Evolutionary conservation across 2,329 filamentous ascomycete species (phyloP).

Genomic region (Ophiostoma piceae): DNA sequence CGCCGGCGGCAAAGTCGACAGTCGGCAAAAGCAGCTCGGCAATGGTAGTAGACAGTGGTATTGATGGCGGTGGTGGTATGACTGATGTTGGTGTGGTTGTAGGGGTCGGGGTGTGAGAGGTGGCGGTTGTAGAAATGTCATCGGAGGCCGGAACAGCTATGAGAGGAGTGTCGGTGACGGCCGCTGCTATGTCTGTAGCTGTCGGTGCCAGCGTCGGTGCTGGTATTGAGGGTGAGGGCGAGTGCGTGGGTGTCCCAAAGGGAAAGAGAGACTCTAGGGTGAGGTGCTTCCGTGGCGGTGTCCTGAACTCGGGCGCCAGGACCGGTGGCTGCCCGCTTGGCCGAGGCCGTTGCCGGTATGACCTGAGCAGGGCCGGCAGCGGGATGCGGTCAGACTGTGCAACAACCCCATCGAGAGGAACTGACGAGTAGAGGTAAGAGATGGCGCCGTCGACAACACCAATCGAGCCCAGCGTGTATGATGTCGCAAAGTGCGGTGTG

Average conservation of each 20-base stretch:
- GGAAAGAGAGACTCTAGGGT: constrained; percentile 13
- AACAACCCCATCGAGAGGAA: constrained; percentile 63
- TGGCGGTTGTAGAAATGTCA: background rate
- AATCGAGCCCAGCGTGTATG: constrained; percentile 83
- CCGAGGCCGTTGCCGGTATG: constrained; percentile 65
- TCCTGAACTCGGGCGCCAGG: constrained; percentile 22
- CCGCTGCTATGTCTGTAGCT: constrained; percentile 21
- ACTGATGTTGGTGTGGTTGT: background rate
- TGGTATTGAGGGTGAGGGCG: background rate
- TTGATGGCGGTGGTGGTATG: constrained; percentile 9
- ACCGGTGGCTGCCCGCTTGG: constrained; percentile 11
- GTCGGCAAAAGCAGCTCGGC: constrained; percentile 22
- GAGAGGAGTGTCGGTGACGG: background rate
- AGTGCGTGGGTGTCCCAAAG: background rate
- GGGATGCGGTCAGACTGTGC: constrained; percentile 69
- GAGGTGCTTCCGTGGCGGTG: constrained; percentile 25
- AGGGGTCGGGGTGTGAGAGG: constrained; percentile 12
- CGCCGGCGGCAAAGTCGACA: constrained; percentile 24
- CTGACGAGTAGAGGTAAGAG: constrained; percentile 89
- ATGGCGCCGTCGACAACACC: constrained; percentile 95
- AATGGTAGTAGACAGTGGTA: constrained; percentile 6
- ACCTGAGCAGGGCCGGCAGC: constrained; percentile 69
- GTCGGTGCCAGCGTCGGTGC: constrained; percentile 21
- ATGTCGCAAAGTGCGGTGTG: constrained; percentile 87
- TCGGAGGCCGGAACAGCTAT: background rate